A percentile compares a stretch with the other conserved stretches of the same genome.
Conservation (phyloP, 2,329 filamentous ascomycete species). For the Alternaria dauci region DNA sequence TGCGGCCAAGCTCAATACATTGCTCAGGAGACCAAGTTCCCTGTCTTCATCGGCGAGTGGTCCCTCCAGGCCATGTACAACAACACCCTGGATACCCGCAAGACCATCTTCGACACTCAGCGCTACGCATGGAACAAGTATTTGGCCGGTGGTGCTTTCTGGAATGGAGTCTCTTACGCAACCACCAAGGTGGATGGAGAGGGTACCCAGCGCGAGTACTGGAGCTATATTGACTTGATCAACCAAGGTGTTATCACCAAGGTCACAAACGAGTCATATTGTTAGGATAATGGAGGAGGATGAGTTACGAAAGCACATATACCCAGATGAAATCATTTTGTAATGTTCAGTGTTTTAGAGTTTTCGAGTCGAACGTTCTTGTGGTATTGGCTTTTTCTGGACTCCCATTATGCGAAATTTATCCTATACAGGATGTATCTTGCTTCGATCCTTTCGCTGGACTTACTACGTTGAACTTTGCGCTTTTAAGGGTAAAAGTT, state of each 20-base stretch:
- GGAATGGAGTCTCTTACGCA: constrained; percentile 7
- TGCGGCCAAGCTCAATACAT: neutral
- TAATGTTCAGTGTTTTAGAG: neutral
- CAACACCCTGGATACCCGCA: constrained; percentile 8
- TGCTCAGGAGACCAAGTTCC: constrained; percentile 8
- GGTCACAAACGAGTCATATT: neutral
- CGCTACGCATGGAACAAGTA: constrained; percentile 18
- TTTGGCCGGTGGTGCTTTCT: constrained; percentile 8
- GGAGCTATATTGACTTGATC: constrained; percentile 16
- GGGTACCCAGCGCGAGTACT: constrained; percentile 20
- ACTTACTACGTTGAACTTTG: too few relatives aligned
- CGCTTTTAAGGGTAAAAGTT: too few relatives aligned
- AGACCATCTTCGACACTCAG: constrained; percentile 11
- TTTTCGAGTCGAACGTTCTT: neutral
- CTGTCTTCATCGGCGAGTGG: constrained; percentile 20
- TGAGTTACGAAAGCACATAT: neutral
- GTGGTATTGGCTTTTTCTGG: neutral
- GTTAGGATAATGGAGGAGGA: neutral
- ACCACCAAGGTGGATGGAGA: constrained; percentile 14
- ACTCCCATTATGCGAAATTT: neutral
- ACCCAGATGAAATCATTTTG: neutral
- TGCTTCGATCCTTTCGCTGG: neutral
- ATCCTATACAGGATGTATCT: neutral
- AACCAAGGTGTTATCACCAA: constrained; percentile 5
- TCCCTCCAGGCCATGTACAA: constrained; percentile 16